These are phyloP conservation scores for Gossypioides kirkii DNA, from an alignment of 345 rosid species.

Conservation along the genomic window DNA sequence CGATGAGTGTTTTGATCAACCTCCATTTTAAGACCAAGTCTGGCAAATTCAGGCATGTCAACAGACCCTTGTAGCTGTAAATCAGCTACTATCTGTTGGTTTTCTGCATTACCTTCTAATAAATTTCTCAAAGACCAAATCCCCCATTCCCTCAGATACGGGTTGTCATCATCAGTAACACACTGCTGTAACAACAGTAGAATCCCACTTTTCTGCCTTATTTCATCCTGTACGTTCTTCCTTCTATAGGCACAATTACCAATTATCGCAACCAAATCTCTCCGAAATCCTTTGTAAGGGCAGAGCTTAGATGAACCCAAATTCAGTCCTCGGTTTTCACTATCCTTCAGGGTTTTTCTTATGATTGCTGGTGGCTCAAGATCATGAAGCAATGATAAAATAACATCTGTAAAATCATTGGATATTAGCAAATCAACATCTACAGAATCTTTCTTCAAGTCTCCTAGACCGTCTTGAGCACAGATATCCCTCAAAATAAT, in stretches of 20 bases:
- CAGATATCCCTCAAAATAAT: slow-evolving; percentile 54
- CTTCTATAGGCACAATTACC: slow-evolving; percentile 66
- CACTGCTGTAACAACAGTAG: slow-evolving; percentile 70
- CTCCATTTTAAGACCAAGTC: slow-evolving; percentile 67
- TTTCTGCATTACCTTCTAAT: slow-evolving; percentile 64
- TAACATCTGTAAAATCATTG: slow-evolving; percentile 41
- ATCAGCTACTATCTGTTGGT: slow-evolving; percentile 54
- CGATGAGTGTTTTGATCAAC: slow-evolving; percentile 48
- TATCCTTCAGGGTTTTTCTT: slow-evolving; percentile 45
- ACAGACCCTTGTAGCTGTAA: slow-evolving; percentile 75
- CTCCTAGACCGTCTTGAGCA: slow-evolving; percentile 34
- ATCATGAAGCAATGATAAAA: slow-evolving; percentile 43
- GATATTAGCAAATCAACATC: slow-evolving; percentile 41
- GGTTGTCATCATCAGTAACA: slow-evolving; percentile 66
- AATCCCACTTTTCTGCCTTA: slow-evolving; percentile 52
- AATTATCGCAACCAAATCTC: slow-evolving; percentile 70
- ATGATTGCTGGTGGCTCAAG: slow-evolving; percentile 67
- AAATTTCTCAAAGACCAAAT: slow-evolving; percentile 69
- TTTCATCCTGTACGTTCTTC: slow-evolving; percentile 64
- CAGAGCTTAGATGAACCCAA: slow-evolving; percentile 31
- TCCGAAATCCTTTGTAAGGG: slow-evolving; percentile 73
- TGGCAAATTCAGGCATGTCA: slow-evolving; percentile 58
- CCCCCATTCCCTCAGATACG: slow-evolving; percentile 80
- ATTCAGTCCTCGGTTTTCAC: slow-evolving; percentile 19
- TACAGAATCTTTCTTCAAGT: slow-evolving; percentile 19